phyloP scores from a whole-genome alignment of 306 rosid species.

The Quercus agrifolia region DNA sequence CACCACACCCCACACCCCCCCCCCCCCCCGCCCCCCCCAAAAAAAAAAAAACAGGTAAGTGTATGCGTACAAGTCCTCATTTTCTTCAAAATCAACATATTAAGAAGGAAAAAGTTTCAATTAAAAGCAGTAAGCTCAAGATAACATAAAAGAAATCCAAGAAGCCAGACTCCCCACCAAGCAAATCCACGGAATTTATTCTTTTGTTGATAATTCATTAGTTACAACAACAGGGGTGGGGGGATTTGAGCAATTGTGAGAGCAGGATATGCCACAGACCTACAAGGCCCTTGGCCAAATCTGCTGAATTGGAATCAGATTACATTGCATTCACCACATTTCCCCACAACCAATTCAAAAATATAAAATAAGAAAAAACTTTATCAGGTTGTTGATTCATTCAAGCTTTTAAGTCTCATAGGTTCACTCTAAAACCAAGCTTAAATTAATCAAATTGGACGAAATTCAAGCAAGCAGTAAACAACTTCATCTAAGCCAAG shows the following conservation, averaged over 20 bases:
- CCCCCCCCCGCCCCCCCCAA: too few species aligned
- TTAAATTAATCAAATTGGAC: neutral
- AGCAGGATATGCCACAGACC: too few species aligned
- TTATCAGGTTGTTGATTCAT: neutral
- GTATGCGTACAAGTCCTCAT: neutral
- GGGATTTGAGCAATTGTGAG: too few species aligned
- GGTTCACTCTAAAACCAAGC: neutral
- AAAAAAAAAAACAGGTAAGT: neutral
- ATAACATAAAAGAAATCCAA: neutral
- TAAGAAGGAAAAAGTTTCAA: neutral
- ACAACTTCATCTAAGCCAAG: neutral
- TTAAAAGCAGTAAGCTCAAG: neutral
- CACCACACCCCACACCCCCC: rapidly evolving
- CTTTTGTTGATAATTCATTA: too few species aligned
- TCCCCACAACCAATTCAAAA: neutral
- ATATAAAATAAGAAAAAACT: neutral
- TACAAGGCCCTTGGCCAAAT: too few species aligned
- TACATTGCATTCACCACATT: neutral
- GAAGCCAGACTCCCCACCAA: neutral
- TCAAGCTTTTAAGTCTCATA: neutral
- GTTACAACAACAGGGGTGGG: too few species aligned
- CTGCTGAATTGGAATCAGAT: neutral
- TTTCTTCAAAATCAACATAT: neutral
- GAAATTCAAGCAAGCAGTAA: neutral
- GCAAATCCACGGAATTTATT: neutral